Evolutionary conservation across 129 eudicot species (phyloP), one percentile per base, ranked within the genome.

Genomic region (Chrysanthemum seticuspe): DNA sequence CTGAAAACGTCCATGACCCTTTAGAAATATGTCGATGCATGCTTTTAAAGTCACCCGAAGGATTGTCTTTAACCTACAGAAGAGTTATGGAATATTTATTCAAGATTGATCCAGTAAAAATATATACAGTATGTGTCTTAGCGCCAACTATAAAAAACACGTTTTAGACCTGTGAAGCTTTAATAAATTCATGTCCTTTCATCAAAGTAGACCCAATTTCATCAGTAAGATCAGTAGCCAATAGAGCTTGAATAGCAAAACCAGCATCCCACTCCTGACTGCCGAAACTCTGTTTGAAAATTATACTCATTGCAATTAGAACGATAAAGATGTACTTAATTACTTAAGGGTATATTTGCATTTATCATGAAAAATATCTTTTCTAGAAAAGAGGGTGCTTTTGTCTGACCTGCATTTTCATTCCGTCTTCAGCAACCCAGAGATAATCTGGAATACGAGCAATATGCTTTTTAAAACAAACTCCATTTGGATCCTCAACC

Each of bases 381-480:
- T 48, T 47, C 27, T 11, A 3, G 5, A 9, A 63, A 3, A 23
- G 3, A 7, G 19, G 10, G 57, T 50, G 10, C 63, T 40, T 64
- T 6, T 55, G 59, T 44, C 16, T 55, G 31, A 89, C 98, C 96
- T 89, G 98, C 95, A 93, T 89, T 77, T 90, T 94, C 98, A 94
- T 94, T 69, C 98, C 98, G 74, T 94, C 98, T 81, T 94, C 98
- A 13, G 91, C 97, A 40, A 94, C 84, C 98, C 98, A 94, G 0
- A 93, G 18, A 50, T 89, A 87, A 76, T 93, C 96, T 1, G 95
- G 96, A 65, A 93, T 75, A 47, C 97, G 80, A 0, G 97, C 93
- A 23, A 94, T 89, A 76, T 94, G 98, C 72, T 83, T 88, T 80
- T 90, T 90, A 84, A 82, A 94, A 72, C 85, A 83, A 48, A 87